These are phyloP conservation scores for Allantophomopsis cytisporea DNA, from an alignment of 2,329 filamentous ascomycete genomes.

Conservation along the genomic window DNA sequence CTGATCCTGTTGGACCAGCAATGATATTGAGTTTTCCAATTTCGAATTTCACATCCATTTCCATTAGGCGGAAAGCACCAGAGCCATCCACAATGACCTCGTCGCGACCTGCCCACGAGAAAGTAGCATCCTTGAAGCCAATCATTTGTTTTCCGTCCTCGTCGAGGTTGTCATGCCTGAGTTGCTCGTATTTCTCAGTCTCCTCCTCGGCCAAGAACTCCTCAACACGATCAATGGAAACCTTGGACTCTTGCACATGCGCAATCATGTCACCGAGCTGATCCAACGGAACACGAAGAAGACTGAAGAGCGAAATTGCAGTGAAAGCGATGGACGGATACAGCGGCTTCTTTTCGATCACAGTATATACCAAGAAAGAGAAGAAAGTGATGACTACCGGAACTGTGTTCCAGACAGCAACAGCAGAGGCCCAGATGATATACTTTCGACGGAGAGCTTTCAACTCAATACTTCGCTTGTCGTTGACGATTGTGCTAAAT, in stretches of 20 bases:
- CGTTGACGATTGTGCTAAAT: slow-evolving; percentile 74
- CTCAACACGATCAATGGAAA: slow-evolving; percentile 92
- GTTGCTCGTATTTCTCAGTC: slow-evolving; percentile 86
- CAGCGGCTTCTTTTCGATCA: slow-evolving; percentile 77
- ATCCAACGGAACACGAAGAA: slow-evolving; percentile 84
- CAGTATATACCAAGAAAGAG: slow-evolving; percentile 87
- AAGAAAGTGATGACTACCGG: slow-evolving; percentile 93
- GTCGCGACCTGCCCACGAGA: slow-evolving; percentile 73
- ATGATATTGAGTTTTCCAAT: slow-evolving; percentile 86
- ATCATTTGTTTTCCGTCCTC: slow-evolving; percentile 61
- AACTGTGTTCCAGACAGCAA: slow-evolving; percentile 92
- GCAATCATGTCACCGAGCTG: slow-evolving; percentile 98
- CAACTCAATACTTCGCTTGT: slow-evolving; percentile 73
- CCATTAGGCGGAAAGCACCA: slow-evolving; percentile 70
- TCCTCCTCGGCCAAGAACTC: slow-evolving; percentile 88
- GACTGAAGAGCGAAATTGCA: slow-evolving; percentile 86
- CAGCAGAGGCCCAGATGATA: slow-evolving; percentile 81
- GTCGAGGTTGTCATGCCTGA: slow-evolving; percentile 56
- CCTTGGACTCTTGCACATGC: slow-evolving; percentile 93
- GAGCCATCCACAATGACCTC: slow-evolving; percentile 41
- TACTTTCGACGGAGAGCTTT: slow-evolving; percentile 69
- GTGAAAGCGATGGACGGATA: slow-evolving; percentile 93
- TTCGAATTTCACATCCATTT: slow-evolving; percentile 70
- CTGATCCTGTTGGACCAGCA: slow-evolving; percentile 82
- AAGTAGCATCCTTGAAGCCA: slow-evolving; percentile 71